These are phyloP conservation scores for Echium plantagineum DNA, from an alignment of 257 asterid genomes.

Conservation along the genomic window DNA sequence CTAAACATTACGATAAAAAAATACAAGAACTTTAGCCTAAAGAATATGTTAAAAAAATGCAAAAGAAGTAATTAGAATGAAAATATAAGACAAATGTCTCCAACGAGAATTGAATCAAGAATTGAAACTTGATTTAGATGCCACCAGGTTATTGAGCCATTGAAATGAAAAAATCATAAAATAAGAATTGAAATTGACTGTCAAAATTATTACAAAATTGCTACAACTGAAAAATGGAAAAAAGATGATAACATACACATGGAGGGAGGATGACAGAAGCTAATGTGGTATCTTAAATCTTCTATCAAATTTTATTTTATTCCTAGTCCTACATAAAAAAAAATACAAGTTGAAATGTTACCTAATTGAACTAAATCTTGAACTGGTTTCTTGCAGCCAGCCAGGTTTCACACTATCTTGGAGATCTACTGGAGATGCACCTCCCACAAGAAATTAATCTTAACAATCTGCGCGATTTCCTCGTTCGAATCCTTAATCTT, in stretches of 20 bases:
- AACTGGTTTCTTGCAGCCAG: background rate
- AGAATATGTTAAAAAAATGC: too few species aligned
- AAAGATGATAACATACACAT: background rate
- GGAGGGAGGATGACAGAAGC: background rate
- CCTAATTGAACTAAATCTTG: constrained; percentile 12
- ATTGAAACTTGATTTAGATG: too few species aligned
- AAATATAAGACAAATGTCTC: too few species aligned
- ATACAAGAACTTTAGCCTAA: too few species aligned
- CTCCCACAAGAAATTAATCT: constrained; percentile 63
- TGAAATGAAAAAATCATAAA: too few species aligned
- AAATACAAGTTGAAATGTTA: constrained; percentile 21
- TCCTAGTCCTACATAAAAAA: constrained; percentile 7
- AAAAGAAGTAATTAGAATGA: too few species aligned
- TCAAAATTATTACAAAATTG: background rate
- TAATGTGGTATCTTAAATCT: constrained; percentile 1
- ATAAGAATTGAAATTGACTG: background rate
- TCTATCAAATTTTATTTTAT: constrained; percentile 28
- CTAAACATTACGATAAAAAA: too few species aligned
- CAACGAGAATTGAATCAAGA: too few species aligned
- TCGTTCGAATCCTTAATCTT: constrained; percentile 51
- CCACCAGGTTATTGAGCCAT: too few species aligned
- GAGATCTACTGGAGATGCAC: constrained; percentile 60
- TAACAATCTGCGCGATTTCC: constrained; percentile 52
- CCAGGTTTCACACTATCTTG: constrained; percentile 29
- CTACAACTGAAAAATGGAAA: background rate